Conservation (phyloP, 495 filamentous ascomycete genomes). For the Opeltia flavorubescens region DNA sequence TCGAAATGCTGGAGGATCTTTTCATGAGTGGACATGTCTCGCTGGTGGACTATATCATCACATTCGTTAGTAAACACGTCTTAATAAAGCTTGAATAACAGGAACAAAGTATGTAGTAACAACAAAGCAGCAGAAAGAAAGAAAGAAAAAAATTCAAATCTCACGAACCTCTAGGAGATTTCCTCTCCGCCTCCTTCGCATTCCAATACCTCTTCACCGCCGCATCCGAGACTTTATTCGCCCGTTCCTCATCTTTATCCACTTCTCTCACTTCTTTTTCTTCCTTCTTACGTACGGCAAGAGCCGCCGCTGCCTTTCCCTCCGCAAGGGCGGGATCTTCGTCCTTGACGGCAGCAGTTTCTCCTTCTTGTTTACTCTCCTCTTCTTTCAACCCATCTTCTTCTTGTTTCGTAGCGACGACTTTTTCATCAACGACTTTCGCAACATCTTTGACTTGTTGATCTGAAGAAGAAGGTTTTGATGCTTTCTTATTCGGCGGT, state of each 20-base stretch:
- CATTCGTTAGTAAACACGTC: too few relatives aligned
- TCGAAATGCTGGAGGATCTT: slow-evolving; percentile 87
- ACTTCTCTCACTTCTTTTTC: not conserved
- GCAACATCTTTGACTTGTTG: slow-evolving; percentile 1
- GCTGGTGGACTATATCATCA: slow-evolving; percentile 45
- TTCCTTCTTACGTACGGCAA: not conserved
- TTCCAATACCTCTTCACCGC: slow-evolving; percentile 61
- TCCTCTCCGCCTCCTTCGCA: slow-evolving; percentile 43
- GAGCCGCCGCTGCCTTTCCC: not conserved
- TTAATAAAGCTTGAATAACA: not conserved
- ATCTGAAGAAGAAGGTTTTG: not conserved
- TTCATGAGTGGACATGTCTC: slow-evolving; percentile 57
- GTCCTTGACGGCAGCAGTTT: not conserved
- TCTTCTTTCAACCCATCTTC: too few relatives aligned
- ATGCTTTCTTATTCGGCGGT: not conserved
- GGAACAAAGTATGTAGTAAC: not conserved
- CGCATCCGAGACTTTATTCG: slow-evolving; percentile 42
- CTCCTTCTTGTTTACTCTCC: not conserved
- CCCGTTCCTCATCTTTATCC: slow-evolving; percentile 16
- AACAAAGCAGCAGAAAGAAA: not conserved
- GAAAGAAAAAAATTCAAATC: not conserved
- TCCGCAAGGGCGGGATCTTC: not conserved
- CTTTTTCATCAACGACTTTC: too few relatives aligned
- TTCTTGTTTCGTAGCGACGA: too few relatives aligned
- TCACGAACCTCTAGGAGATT: slow-evolving; percentile 31